Percentiles rank a stretch among this genome's conserved stretches.
These are phyloP conservation scores for Discostella pseudostelligera DNA, from an alignment of 108 stramenopile species.

Conservation along the genomic window DNA sequence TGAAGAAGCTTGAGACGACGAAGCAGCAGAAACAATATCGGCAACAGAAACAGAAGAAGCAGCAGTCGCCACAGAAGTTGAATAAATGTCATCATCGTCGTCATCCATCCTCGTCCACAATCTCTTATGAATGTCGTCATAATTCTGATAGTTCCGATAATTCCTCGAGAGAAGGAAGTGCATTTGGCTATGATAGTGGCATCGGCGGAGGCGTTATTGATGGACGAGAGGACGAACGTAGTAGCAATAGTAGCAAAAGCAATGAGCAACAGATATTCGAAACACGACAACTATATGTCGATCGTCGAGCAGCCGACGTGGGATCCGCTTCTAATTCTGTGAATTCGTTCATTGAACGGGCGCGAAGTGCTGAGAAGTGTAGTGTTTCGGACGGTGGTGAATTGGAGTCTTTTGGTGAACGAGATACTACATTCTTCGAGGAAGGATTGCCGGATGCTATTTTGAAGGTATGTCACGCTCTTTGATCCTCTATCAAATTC, in stretches of 20 bases:
- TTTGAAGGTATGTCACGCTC: constrained; percentile 16
- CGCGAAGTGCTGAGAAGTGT: background rate
- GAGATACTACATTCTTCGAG: background rate
- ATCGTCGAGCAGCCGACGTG: background rate
- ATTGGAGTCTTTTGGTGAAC: background rate
- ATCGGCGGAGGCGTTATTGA: background rate
- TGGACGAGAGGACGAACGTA: background rate
- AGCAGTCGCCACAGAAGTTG: too few relatives aligned
- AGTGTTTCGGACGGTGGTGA: background rate
- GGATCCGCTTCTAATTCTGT: background rate
- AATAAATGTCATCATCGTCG: too few relatives aligned
- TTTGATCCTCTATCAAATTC: background rate
- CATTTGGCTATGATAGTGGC: background rate
- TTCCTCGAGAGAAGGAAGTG: constrained; percentile 2
- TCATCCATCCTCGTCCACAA: background rate
- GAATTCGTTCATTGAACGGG: constrained; percentile 14
- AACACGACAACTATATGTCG: constrained; percentile 8
- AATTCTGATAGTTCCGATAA: constrained; percentile 4
- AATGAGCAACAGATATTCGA: constrained; percentile 2
- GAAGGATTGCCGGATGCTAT: constrained; percentile 36
- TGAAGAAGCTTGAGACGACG: constrained; percentile 25
- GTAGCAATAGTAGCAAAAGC: background rate
- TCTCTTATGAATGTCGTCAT: background rate
- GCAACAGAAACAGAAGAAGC: background rate
- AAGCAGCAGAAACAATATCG: constrained; percentile 18